phyloP scores from a whole-genome alignment of 768 basidiomycete species.

The Tricholoma sp. region DNA sequence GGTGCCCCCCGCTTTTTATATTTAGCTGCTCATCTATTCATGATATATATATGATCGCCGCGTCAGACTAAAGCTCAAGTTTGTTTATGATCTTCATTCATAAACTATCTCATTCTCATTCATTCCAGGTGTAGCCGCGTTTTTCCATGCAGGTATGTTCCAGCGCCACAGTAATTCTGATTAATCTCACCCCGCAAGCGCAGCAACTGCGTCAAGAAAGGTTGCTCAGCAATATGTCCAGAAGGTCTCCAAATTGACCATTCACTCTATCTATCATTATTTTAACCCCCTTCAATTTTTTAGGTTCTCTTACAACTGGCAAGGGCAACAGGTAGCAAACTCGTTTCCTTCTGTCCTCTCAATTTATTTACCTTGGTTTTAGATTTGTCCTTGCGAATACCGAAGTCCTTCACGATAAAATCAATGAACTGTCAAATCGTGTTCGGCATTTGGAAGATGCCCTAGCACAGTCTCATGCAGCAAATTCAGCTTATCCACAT shows the following conservation, averaged over 20 bases:
- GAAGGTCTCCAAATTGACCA: slow-evolving; percentile 35
- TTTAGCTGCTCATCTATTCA: slow-evolving; percentile 8
- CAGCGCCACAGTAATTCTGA: not conserved
- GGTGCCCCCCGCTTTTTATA: slow-evolving; percentile 30
- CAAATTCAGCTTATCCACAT: slow-evolving; percentile 44
- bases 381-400: slow-evolving; percentile 73
- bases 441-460: slow-evolving; percentile 70
- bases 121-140: slow-evolving; percentile 50
- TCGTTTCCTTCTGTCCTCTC: not conserved
- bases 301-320: slow-evolving; percentile 67
- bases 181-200: not conserved
- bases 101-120: slow-evolving; percentile 8
- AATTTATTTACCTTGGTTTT: slow-evolving; percentile 1
- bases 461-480: slow-evolving; percentile 45
- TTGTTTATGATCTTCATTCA: slow-evolving; percentile 20
- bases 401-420: slow-evolving; percentile 66
- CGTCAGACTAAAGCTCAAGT: slow-evolving; percentile 64
- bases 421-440: slow-evolving; percentile 51
- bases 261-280: slow-evolving; percentile 4
- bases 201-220: slow-evolving; percentile 57
- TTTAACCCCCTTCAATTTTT: not conserved
- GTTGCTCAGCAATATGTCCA: slow-evolving; percentile 60
- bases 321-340: slow-evolving; percentile 60
- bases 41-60: slow-evolving; percentile 9
- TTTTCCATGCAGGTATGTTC: slow-evolving; percentile 57